Base-by-base conservation (phyloP, 345 rosid species). In the Turritis glabra region DNA sequence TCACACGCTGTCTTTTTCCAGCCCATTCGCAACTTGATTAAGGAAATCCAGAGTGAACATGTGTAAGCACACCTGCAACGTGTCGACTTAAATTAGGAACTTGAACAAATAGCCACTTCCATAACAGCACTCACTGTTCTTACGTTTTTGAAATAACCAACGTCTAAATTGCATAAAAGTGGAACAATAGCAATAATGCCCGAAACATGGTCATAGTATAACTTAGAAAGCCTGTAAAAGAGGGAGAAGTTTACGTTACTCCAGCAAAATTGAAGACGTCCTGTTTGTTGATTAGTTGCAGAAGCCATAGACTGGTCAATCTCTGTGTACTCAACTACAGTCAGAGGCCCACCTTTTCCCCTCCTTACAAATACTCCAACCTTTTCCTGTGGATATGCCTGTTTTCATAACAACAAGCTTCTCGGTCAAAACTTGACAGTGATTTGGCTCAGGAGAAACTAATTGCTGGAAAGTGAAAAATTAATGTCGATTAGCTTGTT, bases 201-300 rank as follows among this genome's bases (percentile, higher is more conserved):
- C 9, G 47, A 38, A 17, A 17, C 8, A 50, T 35, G 5, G 43
- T 38, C 11, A 4, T 19, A 67, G 27, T 30, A 22, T 59, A 56
- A 51, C 14, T 51, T 30, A 2, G 17, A 46, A 64, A 62, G 54
- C 44, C 2, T 55, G 60, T 46, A 54, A 54, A 19, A 52, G 50
- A 68, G 13, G n/a, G 8, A 41, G 57, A 22, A 37, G 75, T 73
- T 64, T 90, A 95, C 99, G 79, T 92, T 95, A 82, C 99, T 92
- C 99, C 99, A 95, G 81, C 98, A 95, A 84, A 78, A 92, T 33
- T 89, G 92, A 84, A 95, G 98, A 56, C 96, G 99, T 61, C 99
- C 98, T 53, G 98, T 90, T 83, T 80, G 79, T 76, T 89, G 98
- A 83, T 96, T 92, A 74, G 89, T 82, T 71, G 87, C 89, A 73